Base-by-base conservation (phyloP, 2,329 filamentous ascomycete genomes). In the Dactylellina cionopaga region DNA sequence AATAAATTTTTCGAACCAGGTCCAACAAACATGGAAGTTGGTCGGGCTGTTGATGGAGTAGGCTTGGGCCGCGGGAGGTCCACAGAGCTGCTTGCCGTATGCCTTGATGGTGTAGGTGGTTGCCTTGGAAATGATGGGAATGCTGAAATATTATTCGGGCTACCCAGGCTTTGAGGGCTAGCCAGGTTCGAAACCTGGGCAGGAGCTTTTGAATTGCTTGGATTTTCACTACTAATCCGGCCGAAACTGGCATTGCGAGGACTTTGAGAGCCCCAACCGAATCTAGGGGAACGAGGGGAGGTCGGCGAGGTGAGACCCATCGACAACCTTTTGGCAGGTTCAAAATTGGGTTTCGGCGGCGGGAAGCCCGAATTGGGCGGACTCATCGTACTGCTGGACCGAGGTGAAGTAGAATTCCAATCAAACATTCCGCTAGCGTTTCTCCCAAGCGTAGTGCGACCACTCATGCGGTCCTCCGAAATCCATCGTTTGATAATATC, bases 391-490 rank as follows among this genome's bases (percentile, higher is more conserved):
- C 22, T 39, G 9, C 43, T 54, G 11, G 51, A 59, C 33, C 41
- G 49, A 27, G 68, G 59, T 1, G 68, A 58, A 49, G 35, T 76
- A 62, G 63, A 77, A 71, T 77, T 77, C 76, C 77, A 75, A 68
- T 75, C 71, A 70, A 73, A 63, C 56, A 59, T 60, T 64, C 66
- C 72, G 17, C 44, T 59, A 10, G 47, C 33, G 49, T 56, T 75
- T 69, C 51, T 54, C 44, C 62, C 69, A 27, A 74, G 37, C 25
- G 63, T 49, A 11, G 69, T 58, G 15, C 60, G 63, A 9, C 60
- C 69, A 29, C 62, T 55, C n/a, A 63, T 58, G 1, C 69, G 69
- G 15, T 74, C 69, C 13, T 74, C 69, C 2, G 60, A 66, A 10
- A 74, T 74, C 69, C 69, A 74, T 39, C 69, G 24, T 25, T 58